Base-by-base conservation (phyloP, 2,329 filamentous ascomycete genomes). In the Thermoascus crustaceus region DNA sequence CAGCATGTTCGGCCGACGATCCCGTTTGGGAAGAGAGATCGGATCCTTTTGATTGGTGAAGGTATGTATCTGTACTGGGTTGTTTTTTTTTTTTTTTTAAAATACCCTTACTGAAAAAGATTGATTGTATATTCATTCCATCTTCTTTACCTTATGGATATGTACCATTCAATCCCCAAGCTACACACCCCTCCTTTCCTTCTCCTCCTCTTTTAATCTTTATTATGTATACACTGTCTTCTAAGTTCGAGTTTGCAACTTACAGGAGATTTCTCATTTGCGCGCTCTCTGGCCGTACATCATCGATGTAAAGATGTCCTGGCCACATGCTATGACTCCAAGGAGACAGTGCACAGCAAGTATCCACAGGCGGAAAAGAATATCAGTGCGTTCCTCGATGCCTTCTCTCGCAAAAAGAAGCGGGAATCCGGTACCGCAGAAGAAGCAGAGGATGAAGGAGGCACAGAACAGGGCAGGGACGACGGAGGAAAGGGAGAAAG, bases 341-440 rank as follows among this genome's bases (percentile, higher is more conserved):
- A 56, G 34, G 55, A 64, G 17, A 49, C 47, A 34, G 69, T 95
- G 1, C 60, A 68, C 7, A 68, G 64, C 41, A 94, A 94, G 61
- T 88, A 89, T 49, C 85, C 85, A 0, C 77, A 85, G 46, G 80
- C 72, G 1, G 63, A 67, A 34, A 68, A 67, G 39, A 76, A 82
- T 51, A 72, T 80, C 41, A 62, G 67, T 42, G 61, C 69, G 3
- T 55, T 66, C 8, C 38, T 57, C 3, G 26, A 30, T 17, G 37
- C 45, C 8, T 40, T 34, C 17, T 9, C 24, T 4, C 21, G 21
- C n/a, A n/a, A n/a, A 10, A 31, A 34, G 18, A 38, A 17, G 27
- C 14, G 11, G 37, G 35, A 11, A 30, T 19, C 16, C 20, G 38
- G 31, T 16, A 14, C 7, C 24, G 18, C 7, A n/a, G 32, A 27